These are phyloP conservation scores for Pontederia crassipes DNA, from an alignment of 176 grass and related monocot species.

Conservation along the genomic window DNA sequence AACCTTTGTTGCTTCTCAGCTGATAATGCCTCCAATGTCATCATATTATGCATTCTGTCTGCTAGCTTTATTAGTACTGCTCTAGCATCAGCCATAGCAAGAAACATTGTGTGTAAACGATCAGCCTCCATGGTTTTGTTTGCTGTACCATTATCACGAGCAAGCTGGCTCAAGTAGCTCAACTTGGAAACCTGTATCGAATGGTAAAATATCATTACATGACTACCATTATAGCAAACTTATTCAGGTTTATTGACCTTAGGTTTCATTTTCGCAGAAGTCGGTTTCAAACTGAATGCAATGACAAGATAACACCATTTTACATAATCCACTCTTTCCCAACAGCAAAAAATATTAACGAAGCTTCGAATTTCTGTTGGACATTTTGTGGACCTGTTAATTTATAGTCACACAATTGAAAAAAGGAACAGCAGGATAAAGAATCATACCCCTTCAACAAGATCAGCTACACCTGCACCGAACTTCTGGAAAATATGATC, in stretches of 20 bases:
- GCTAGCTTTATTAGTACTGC: slow-evolving; percentile 91
- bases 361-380: neutral
- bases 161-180: slow-evolving; percentile 91
- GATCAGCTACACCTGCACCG: slow-evolving; percentile 65
- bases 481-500: slow-evolving; percentile 67
- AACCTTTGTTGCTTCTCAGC: slow-evolving; percentile 78
- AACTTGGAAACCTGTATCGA: slow-evolving; percentile 76
- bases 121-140: slow-evolving; percentile 79
- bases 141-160: slow-evolving; percentile 81
- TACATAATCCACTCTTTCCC: neutral
- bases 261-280: no score
- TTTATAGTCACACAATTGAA: neutral
- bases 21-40: slow-evolving; percentile 66
- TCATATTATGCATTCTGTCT: slow-evolving; percentile 93
- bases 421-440: slow-evolving; percentile 3
- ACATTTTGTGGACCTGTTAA: neutral
- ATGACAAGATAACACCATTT: no score
- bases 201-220: neutral
- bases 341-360: neutral
- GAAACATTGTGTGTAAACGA: slow-evolving; percentile 93
- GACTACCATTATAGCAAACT: neutral
- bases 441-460: slow-evolving; percentile 96
- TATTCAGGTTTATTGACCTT: no score
- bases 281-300: no score
- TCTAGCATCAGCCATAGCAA: slow-evolving; percentile 90